Conservation (phyloP, 2,329 filamentous ascomycete genomes). For the Aspergillus clavatus region DNA sequence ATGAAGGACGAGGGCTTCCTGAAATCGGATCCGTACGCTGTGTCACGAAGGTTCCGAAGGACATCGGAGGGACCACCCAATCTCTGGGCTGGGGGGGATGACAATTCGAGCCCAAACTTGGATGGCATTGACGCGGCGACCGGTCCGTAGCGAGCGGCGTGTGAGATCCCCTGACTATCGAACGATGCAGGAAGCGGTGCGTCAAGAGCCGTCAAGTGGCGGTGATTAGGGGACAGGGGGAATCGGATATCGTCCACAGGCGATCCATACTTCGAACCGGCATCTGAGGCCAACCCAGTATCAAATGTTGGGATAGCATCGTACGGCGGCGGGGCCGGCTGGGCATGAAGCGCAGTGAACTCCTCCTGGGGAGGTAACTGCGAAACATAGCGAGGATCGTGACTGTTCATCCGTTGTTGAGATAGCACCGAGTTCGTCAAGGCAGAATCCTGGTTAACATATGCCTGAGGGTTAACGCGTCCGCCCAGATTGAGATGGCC, state of each 20-base stretch:
- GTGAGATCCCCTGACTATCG: slow-evolving; percentile 91
- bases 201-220: slow-evolving; percentile 83
- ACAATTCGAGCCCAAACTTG: slow-evolving; percentile 77
- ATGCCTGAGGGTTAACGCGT: slow-evolving; percentile 60
- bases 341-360: slow-evolving; percentile 38
- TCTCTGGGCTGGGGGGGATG: slow-evolving; percentile 64
- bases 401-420: slow-evolving; percentile 53
- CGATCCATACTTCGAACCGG: slow-evolving; percentile 70
- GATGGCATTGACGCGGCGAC: slow-evolving; percentile 90
- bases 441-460: slow-evolving; percentile 62
- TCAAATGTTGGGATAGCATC: slow-evolving; percentile 54
- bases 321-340: slow-evolving; percentile 38
- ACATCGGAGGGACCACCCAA: slow-evolving; percentile 61
- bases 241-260: slow-evolving; percentile 74
- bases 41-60: slow-evolving; percentile 58
- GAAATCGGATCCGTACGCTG: slow-evolving; percentile 66
- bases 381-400: slow-evolving; percentile 43
- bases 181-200: slow-evolving; percentile 91
- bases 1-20: slow-evolving; percentile 51
- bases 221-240: slow-evolving; percentile 68
- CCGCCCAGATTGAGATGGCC: slow-evolving; percentile 60
- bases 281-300: slow-evolving; percentile 54
- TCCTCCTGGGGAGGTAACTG: slow-evolving; percentile 42
- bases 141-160: slow-evolving; percentile 81
- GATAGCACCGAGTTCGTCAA: slow-evolving; percentile 68